Conservation (phyloP, 768 basidiomycete species). For the Mycena vulgaris region DNA sequence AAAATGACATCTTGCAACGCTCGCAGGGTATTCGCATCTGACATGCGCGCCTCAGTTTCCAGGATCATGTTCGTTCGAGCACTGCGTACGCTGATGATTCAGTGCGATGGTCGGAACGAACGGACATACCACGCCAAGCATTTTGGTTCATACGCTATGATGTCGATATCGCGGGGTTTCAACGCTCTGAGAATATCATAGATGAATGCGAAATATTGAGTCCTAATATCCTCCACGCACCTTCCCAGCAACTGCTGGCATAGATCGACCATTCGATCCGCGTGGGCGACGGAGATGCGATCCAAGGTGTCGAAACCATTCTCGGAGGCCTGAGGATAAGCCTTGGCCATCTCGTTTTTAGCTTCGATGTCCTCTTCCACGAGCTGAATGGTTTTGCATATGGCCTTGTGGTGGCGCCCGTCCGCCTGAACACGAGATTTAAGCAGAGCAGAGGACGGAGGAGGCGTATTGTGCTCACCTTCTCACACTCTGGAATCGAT, state of each 20-base stretch:
- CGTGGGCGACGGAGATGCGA: conserved; percentile 6
- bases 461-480: conserved; percentile 4
- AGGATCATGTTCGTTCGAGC: conserved; percentile 20
- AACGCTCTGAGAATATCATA: background rate
- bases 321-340: conserved; percentile 11
- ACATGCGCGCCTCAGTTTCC: background rate
- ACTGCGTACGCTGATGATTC: conserved; percentile 6
- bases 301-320: conserved; percentile 14
- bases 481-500: conserved; percentile 17
- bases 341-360: background rate
- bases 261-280: conserved; percentile 1
- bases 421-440: conserved; percentile 10
- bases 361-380: conserved; percentile 9
- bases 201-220: background rate
- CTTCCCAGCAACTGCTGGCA: conserved; percentile 14
- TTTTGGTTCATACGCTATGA: conserved; percentile 19
- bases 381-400: conserved; percentile 10
- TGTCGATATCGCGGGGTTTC: background rate
- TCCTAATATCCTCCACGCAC: background rate
- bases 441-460: background rate
- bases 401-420: conserved; percentile 23
- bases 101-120: background rate
- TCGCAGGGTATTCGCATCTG: background rate
- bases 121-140: conserved; percentile 21
- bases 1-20: conserved; percentile 24